A percentile compares a stretch with the other conserved stretches of the same genome.
Conservation (phyloP, 2,329 filamentous ascomycete species). For the Talaromyces sp. region DNA sequence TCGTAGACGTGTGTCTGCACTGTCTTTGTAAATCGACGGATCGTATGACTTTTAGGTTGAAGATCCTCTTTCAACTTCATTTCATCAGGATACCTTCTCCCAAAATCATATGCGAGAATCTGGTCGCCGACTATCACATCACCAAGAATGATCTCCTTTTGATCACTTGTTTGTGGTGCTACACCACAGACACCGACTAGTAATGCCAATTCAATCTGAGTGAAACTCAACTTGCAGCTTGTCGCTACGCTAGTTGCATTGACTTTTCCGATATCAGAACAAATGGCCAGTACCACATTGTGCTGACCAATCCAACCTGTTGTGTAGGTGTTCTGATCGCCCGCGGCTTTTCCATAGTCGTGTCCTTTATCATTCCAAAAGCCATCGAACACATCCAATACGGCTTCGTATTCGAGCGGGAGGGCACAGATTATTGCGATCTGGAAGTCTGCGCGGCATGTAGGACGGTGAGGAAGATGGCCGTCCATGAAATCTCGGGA, state of each 20-base stretch:
- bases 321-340: not conserved
- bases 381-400: not conserved
- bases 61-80: not conserved
- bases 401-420: constrained; percentile 1
- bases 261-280: not conserved
- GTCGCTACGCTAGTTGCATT: not conserved
- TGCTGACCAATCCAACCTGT: not conserved
- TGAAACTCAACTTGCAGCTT: not conserved
- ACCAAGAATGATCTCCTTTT: constrained; percentile 3
- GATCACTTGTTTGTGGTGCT: not conserved
- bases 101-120: constrained; percentile 11
- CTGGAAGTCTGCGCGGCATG: constrained; percentile 1
- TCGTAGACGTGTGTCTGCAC: not conserved
- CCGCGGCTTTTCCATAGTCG: not conserved
- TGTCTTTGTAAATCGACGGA: not conserved
- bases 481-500: not conserved
- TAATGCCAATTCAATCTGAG: not conserved
- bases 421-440: constrained; percentile 3
- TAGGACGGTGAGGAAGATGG: not conserved
- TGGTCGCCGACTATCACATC: constrained; percentile 8
- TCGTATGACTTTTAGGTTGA: not conserved
- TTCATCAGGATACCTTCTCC: not conserved
- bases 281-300: not conserved
- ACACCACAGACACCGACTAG: constrained; percentile 14
- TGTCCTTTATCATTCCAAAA: not conserved